A percentile compares a stretch with the other conserved stretches of the same genome.
Conservation (phyloP, 1,284 basidiomycete genomes). For the Abortiporus biennis region DNA sequence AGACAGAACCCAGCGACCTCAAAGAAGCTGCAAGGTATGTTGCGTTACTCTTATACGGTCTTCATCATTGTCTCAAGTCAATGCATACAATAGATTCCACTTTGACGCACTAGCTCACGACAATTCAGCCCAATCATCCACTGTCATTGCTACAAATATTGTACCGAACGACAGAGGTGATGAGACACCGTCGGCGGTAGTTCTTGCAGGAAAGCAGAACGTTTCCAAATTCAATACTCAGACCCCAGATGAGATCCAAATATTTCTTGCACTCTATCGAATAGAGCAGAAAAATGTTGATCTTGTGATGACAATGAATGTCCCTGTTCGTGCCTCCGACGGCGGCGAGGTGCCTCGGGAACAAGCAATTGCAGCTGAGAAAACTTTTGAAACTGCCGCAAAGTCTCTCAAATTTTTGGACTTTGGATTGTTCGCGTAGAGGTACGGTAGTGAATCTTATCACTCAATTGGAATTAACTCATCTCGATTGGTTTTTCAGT, state of each 20-base stretch:
- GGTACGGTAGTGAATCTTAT: neutral
- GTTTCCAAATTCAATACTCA: conserved; percentile 75
- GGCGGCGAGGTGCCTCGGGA: conserved; percentile 35
- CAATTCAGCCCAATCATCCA: conserved; percentile 63
- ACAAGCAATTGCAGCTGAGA: conserved; percentile 31
- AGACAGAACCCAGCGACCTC: conserved; percentile 53
- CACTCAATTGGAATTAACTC: neutral
- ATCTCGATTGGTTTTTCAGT: too few relatives aligned
- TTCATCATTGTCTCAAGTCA: conserved; percentile 2
- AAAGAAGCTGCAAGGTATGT: conserved; percentile 65
- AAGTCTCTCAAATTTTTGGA: conserved; percentile 65
- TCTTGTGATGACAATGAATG: conserved; percentile 77
- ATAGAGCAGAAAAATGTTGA: conserved; percentile 68
- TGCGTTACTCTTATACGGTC: neutral
- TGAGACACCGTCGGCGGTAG: conserved; percentile 50
- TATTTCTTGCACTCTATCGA: conserved; percentile 78
- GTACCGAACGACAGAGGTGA: conserved; percentile 39
- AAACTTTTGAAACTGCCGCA: conserved; percentile 53
- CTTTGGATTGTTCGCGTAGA: conserved; percentile 66
- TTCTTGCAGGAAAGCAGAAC: conserved; percentile 64
- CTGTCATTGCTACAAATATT: conserved; percentile 31
- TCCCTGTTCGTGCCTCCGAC: conserved; percentile 48
- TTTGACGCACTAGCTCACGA: conserved; percentile 91
- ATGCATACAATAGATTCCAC: conserved; percentile 71
- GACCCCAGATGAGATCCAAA: conserved; percentile 59